Evolutionary conservation across 83 land plant species (phyloP), one percentile per base, ranked within the genome.

Genomic region (Thuja plicata): DNA sequence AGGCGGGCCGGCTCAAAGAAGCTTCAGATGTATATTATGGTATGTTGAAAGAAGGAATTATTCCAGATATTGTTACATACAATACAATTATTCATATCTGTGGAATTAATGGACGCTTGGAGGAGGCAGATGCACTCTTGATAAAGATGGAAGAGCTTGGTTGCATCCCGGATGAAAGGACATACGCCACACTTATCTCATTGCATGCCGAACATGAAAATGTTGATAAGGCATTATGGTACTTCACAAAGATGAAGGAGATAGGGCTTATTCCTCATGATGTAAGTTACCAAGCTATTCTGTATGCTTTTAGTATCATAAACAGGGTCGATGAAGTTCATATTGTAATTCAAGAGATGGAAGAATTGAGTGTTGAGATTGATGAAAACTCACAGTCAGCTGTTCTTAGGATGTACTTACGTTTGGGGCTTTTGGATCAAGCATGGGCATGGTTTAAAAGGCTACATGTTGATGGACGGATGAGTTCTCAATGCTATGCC

Each of bases 51-150:
- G 93, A 91, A 80, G 97, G 98, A 4, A 89, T 96, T 11, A 81
- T 46, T 12, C 99, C 97, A 16, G 92, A 89, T 77, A 91, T 93
- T 3, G 93, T 98, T 9, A 97, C 99, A 85, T 96, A 96, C 89
- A 98, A 97, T 87, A 95, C 99, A 5, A 95, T 98, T 96, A 95
- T 98, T 73, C 97, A 96, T 85, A 89, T 95, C 4, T 97, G 92
- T 90, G 98, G 99, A 13, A 90, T 90, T 55, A 81, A 91, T 88
- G 96, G 96, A 3, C 90, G 88, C 45, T 48, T 97, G 37, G 91
- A 88, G 15, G 98, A 97, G 89, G 97, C 95, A 50, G 88, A 89
- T 41, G 91, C 91, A 8, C 81, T 98, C 57, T 89, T 95, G 90
- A 86, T 76, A 74, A 97, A 92, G 92, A 96, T 98, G 97, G 93